phyloP scores from a whole-genome alignment of 2,329 filamentous ascomycete genomes.

The Thelonectria discophora region DNA sequence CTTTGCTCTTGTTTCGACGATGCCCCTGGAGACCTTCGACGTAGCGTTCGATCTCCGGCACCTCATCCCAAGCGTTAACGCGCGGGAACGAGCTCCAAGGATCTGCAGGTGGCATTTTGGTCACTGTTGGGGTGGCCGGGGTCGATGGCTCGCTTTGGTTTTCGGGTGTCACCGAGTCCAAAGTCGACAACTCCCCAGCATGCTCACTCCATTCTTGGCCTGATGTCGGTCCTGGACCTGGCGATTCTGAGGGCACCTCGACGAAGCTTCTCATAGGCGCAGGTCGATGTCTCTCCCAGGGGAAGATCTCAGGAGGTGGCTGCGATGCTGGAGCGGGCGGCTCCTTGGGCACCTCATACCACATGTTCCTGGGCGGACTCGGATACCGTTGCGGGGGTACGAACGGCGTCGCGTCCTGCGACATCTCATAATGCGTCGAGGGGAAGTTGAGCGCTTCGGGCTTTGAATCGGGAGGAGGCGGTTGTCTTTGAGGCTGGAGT shows the following conservation, averaged over 20 bases:
- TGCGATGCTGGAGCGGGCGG: constrained; percentile 63
- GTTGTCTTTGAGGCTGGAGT: constrained; percentile 57
- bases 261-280: constrained; percentile 71
- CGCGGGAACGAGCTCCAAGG: constrained; percentile 79
- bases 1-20: constrained; percentile 50
- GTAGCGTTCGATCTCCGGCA: constrained; percentile 88
- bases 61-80: constrained; percentile 91
- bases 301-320: constrained; percentile 78
- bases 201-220: constrained; percentile 32
- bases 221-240: constrained; percentile 26
- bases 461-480: constrained; percentile 71
- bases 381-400: constrained; percentile 80
- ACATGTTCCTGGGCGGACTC: constrained; percentile 87
- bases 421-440: constrained; percentile 83
- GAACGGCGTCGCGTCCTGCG: constrained; percentile 76
- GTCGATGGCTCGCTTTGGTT: constrained; percentile 54
- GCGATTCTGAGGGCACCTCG: constrained; percentile 28
- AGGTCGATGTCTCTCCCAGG: constrained; percentile 81
- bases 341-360: constrained; percentile 80
- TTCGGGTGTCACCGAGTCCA: constrained; percentile 45
- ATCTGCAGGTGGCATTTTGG: constrained; percentile 59
- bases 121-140: constrained; percentile 56
- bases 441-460: constrained; percentile 90
- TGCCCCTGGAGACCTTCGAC: constrained; percentile 79
- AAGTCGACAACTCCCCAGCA: constrained; percentile 46